Percentiles rank a stretch among this genome's conserved stretches.
Evolutionary conservation across 1,139 yeast species (phyloP).

Genomic region (Pichia norvegensis): DNA sequence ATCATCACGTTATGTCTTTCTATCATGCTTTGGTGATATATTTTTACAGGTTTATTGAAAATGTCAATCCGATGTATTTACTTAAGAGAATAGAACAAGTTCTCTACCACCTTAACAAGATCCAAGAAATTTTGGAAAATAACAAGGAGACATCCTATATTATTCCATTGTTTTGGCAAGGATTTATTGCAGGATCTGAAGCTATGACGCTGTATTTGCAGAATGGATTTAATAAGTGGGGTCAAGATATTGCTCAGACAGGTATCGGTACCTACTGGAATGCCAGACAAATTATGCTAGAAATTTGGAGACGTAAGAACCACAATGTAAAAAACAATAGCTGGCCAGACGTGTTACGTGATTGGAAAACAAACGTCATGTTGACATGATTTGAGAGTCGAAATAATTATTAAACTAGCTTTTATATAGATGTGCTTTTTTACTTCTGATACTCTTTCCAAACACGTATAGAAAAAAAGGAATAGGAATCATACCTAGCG

Average conservation of each 20-base stretch:
- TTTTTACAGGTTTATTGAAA: conserved; percentile 59
- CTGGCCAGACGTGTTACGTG: conserved; percentile 74
- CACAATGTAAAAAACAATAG: conserved; percentile 51
- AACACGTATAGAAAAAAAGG: conserved; percentile 53
- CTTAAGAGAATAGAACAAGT: conserved; percentile 58
- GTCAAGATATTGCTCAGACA: conserved; percentile 66
- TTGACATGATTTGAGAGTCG: conserved; percentile 35
- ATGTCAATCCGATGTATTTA: conserved; percentile 41
- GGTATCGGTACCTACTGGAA: conserved; percentile 84
- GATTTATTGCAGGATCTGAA: conserved; percentile 83
- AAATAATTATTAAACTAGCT: neutral
- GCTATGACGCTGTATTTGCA: conserved; percentile 55
- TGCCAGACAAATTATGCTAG: conserved; percentile 75
- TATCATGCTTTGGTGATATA: conserved; percentile 71
- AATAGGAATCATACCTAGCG: conserved; percentile 53
- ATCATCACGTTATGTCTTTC: conserved; percentile 75
- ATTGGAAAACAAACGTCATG: conserved; percentile 85
- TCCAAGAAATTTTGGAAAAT: conserved; percentile 50
- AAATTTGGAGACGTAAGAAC: conserved; percentile 74
- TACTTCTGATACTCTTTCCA: conserved; percentile 36
- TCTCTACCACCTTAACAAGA: conserved; percentile 54
- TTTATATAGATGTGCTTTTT: neutral
- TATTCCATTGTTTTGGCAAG: conserved; percentile 82
- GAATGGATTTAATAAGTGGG: conserved; percentile 68
- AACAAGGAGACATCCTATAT: conserved; percentile 37